Evolutionary conservation across 441 rosid genomes (phyloP).

Genomic region (Croton laevigatus): DNA sequence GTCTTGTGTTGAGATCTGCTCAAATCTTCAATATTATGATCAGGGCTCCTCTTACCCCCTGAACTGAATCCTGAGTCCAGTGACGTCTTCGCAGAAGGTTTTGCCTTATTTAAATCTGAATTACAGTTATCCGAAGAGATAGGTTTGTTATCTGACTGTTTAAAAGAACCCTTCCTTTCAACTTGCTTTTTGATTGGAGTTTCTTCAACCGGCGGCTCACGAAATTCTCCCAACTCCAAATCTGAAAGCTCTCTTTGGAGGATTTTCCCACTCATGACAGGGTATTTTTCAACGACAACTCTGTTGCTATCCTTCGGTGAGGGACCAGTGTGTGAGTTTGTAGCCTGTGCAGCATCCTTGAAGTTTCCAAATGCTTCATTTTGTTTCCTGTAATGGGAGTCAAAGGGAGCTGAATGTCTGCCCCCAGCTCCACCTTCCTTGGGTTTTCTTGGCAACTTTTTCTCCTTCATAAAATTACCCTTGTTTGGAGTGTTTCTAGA

Average conservation of each 20-base stretch:
- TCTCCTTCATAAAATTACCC: conserved; percentile 42
- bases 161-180: conserved; percentile 65
- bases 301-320: conserved; percentile 51
- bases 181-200: conserved; percentile 45
- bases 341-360: conserved; percentile 49
- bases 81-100: conserved; percentile 46
- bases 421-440: conserved; percentile 58
- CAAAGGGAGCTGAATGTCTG: conserved; percentile 46
- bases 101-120: conserved; percentile 51
- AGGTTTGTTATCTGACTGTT: conserved; percentile 51
- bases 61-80: conserved; percentile 41
- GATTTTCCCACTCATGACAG: conserved; percentile 48
- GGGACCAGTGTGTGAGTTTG: conserved; percentile 42
- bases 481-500: conserved; percentile 51
- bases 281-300: conserved; percentile 34
- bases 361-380: conserved; percentile 52
- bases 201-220: conserved; percentile 61
- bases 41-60: conserved; percentile 50
- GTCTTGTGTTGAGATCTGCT: conserved; percentile 40
- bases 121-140: conserved; percentile 56
- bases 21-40: conserved; percentile 47
- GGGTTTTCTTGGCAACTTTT: conserved; percentile 45
- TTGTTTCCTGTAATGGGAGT: conserved; percentile 43
- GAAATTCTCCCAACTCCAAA: conserved; percentile 94
- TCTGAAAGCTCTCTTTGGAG: conserved; percentile 82